Percentiles rank a stretch among this genome's conserved stretches.
Conservation (phyloP, 2,329 filamentous ascomycete species). For the Calonectria ilicicola region DNA sequence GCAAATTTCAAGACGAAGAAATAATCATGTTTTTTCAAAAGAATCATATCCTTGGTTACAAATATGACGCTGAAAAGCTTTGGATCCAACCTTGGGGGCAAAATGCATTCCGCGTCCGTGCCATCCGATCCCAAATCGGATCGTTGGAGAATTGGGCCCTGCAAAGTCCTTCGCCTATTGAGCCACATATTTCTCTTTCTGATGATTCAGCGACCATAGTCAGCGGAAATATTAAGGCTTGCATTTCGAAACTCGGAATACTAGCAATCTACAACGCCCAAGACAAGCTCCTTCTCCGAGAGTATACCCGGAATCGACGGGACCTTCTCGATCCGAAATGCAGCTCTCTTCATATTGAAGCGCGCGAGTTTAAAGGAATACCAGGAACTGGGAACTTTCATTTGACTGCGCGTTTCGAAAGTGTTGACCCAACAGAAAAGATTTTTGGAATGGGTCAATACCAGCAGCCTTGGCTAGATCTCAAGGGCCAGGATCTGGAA, state of each 20-base stretch:
- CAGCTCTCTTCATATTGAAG: slow-evolving; percentile 67
- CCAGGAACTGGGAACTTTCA: slow-evolving; percentile 64
- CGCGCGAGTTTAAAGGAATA: slow-evolving; percentile 68
- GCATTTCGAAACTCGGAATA: slow-evolving; percentile 1
- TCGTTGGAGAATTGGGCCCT: slow-evolving; percentile 4
- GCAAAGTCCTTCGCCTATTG: background rate
- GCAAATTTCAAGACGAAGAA: no score
- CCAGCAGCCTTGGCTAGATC: slow-evolving; percentile 71
- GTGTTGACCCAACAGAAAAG: slow-evolving; percentile 64
- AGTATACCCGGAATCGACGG: slow-evolving; percentile 44
- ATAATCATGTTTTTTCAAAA: background rate
- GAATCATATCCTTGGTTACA: background rate
- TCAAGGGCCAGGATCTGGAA: slow-evolving; percentile 73
- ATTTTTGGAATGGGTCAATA: slow-evolving; percentile 80
- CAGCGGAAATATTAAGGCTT: background rate
- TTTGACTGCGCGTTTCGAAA: slow-evolving; percentile 70
- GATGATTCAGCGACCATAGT: background rate
- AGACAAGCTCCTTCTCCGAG: slow-evolving; percentile 46
- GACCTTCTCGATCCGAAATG: slow-evolving; percentile 68
- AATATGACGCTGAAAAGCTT: slow-evolving; percentile 5
- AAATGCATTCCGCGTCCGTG: slow-evolving; percentile 4
- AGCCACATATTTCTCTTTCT: background rate
- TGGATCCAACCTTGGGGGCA: background rate
- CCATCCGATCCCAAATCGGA: background rate
- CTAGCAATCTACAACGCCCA: background rate